Conservation (phyloP, 1,284 basidiomycete genomes). For the Leucoagaricus sp. region DNA sequence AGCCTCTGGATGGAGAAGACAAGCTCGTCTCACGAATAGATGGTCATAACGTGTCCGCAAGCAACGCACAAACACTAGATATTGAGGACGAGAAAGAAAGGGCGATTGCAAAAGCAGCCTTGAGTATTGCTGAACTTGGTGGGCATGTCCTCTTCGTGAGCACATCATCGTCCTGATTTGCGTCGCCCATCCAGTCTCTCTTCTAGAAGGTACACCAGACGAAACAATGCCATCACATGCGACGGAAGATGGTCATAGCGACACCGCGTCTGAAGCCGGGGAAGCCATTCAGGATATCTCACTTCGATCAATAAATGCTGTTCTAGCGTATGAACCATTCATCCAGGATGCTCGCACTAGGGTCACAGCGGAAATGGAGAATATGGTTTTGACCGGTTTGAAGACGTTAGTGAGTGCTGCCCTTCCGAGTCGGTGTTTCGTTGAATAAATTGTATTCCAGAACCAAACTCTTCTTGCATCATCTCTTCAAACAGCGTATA, state of each 20-base stretch:
- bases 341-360: constrained; percentile 70
- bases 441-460: constrained; percentile 37
- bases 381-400: constrained; percentile 81
- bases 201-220: constrained; percentile 36
- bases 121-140: constrained; percentile 90
- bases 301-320: constrained; percentile 69
- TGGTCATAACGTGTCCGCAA: constrained; percentile 21
- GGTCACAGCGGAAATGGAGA: constrained; percentile 85
- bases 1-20: constrained; percentile 19
- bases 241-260: constrained; percentile 5
- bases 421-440: background rate
- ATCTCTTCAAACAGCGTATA: constrained; percentile 93
- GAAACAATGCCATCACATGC: constrained; percentile 11
- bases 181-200: constrained; percentile 32
- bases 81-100: constrained; percentile 81
- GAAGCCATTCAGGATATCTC: constrained; percentile 38
- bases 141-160: constrained; percentile 26
- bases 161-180: constrained; percentile 2
- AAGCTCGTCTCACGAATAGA: constrained; percentile 19
- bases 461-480: constrained; percentile 89
- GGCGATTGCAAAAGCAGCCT: constrained; percentile 85
- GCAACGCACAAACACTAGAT: constrained; percentile 32
- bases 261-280: constrained; percentile 17
- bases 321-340: constrained; percentile 68
- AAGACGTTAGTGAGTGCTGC: constrained; percentile 60